Conservation (phyloP, 805 yeast genomes). For the Ascoidea asiatica region DNA sequence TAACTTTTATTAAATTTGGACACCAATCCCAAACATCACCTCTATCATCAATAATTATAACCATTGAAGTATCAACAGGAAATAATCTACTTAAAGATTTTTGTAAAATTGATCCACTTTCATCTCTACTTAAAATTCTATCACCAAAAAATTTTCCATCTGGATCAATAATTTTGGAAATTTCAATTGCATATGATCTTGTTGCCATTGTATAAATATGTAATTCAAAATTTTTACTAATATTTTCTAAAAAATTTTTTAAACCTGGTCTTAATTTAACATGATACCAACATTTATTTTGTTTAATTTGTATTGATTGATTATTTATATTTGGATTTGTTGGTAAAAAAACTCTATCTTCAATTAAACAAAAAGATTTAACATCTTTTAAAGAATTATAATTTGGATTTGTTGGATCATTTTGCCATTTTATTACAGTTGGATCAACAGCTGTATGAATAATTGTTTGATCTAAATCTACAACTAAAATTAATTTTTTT, state of each 20-base stretch:
- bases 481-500: constrained; percentile 74
- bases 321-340: not conserved
- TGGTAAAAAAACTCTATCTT: constrained; percentile 26
- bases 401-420: constrained; percentile 74
- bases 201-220: constrained; percentile 99
- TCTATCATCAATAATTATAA: constrained; percentile 89
- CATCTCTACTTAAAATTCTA: constrained; percentile 84
- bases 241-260: constrained; percentile 49
- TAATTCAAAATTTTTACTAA: constrained; percentile 63
- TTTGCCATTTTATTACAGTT: constrained; percentile 92
- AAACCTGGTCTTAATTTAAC: constrained; percentile 89
- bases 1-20: constrained; percentile 77
- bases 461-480: constrained; percentile 93
- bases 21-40: constrained; percentile 99
- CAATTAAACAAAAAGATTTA: constrained; percentile 60
- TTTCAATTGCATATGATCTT: constrained; percentile 77
- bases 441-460: constrained; percentile 98
- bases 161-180: constrained; percentile 88
- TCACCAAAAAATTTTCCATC: constrained; percentile 79
- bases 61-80: constrained; percentile 95
- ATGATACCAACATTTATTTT: constrained; percentile 74
- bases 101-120: constrained; percentile 83
- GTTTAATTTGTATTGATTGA: constrained; percentile 20
- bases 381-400: constrained; percentile 79
- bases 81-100: constrained; percentile 79